phyloP scores from a whole-genome alignment of 2,329 filamentous ascomycete genomes.

The Zymoseptoria crescenta region DNA sequence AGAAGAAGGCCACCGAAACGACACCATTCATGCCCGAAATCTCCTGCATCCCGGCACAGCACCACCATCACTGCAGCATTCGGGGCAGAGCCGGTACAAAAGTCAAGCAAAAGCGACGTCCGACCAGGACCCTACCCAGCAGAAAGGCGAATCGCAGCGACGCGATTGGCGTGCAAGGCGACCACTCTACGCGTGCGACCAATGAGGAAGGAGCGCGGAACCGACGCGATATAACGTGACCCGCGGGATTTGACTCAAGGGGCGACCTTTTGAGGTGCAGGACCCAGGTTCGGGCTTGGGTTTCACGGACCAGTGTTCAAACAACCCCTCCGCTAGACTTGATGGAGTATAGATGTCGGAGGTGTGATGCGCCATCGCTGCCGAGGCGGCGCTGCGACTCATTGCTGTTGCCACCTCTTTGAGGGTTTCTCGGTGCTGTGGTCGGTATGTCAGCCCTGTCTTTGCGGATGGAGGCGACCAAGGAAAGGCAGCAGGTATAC shows the following conservation, averaged over 20 bases:
- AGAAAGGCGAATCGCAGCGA: conserved; percentile 3
- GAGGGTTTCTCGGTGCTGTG: not conserved
- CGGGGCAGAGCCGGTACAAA: conserved; percentile 14
- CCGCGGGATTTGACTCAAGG: conserved; percentile 12
- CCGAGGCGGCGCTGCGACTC: not conserved
- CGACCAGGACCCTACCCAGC: conserved; percentile 7
- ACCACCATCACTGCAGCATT: conserved; percentile 14
- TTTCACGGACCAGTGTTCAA: conserved; percentile 12
- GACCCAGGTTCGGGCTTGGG: conserved; percentile 4
- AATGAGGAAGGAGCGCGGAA: conserved; percentile 11
- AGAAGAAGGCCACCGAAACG: conserved; percentile 8
- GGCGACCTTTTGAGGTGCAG: conserved; percentile 12
- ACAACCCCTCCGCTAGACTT: conserved; percentile 7
- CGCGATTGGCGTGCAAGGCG: conserved; percentile 17
- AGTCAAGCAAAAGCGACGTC: conserved; percentile 1
- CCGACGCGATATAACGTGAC: conserved; percentile 13
- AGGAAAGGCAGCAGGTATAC: not conserved
- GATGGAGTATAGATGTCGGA: conserved; percentile 3
- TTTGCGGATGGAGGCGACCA: not conserved
- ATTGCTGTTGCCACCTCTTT: not conserved
- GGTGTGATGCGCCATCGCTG: not conserved
- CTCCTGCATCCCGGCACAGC: conserved; percentile 6
- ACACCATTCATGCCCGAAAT: conserved; percentile 6
- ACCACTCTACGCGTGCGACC: conserved; percentile 8
- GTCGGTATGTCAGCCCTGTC: not conserved